Evolutionary conservation across 2,329 filamentous ascomycete genomes (phyloP), one percentile per base, ranked within the genome.

Genomic region (Penicillium fuscoglaucum): DNA sequence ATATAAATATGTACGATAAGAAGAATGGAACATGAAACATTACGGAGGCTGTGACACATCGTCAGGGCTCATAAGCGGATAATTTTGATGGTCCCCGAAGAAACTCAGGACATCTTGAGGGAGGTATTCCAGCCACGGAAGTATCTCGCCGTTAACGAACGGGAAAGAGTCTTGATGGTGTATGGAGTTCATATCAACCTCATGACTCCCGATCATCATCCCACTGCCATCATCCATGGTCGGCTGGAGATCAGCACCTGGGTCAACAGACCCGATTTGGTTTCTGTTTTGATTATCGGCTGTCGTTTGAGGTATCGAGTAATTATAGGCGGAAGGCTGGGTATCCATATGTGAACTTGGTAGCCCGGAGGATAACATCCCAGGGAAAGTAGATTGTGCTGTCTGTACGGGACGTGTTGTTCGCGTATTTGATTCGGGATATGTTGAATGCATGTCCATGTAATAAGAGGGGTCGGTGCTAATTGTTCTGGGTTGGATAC

Each of bases 61-160:
- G 24, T 69, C 65, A n/a, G 67, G 66, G 47, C 63, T 72, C 71
- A 74, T 70, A 51, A 74, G 59, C 13, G 67, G 57, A 33, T 68
- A 75, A 45, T 63, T 69, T 52, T 73, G 71, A 45, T 72, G 66
- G 12, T 79, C 76, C 4, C 74, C 76, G 61, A 79, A 86, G 53
- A 85, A 81, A 33, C 80, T 82, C 40, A 89, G 68, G 59, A 90
- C 82, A 67, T 90, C 87, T 26, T 82, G 83, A 0, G 89, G 88
- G 7, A 91, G 76, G 59, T 90, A 90, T 66, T 91, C 89, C 12
- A 92, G 78, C 88, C 89, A 93, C 0, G 87, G 85, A 74, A 90
- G 84, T 44, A 90, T 88, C 17, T 86, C 83, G 1, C 85, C 87
- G 29, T 71, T 73, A 29, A 77, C 74, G 10, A 79, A 77, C 2